A percentile compares a stretch with the other conserved stretches of the same genome.
phyloP scores from a whole-genome alignment of 768 basidiomycete species.

The Mycena latifolia region DNA sequence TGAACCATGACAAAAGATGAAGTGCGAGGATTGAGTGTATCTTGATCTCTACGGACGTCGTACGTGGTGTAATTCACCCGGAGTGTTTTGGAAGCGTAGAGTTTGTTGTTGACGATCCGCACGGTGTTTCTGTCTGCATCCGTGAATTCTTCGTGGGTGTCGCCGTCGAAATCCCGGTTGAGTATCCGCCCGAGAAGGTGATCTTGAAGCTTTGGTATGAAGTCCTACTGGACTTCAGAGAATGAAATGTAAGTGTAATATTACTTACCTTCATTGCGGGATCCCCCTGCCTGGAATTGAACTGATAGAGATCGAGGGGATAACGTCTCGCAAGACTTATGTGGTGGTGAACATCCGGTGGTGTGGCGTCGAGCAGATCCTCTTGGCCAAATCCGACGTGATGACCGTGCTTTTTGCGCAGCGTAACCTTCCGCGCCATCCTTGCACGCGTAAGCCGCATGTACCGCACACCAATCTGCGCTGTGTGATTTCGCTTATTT shows the following conservation, averaged over 20 bases:
- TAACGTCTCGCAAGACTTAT: conserved; percentile 38
- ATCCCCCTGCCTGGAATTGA: background rate
- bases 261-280: background rate
- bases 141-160: conserved; percentile 42
- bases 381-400: background rate
- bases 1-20: conserved; percentile 40
- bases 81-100: conserved; percentile 44
- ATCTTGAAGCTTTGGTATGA: conserved; percentile 48
- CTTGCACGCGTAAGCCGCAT: conserved; percentile 20
- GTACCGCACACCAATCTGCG: conserved; percentile 45
- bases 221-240: conserved; percentile 34
- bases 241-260: background rate
- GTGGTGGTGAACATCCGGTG: conserved; percentile 10
- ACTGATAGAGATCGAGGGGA: conserved; percentile 24
- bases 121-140: conserved; percentile 37
- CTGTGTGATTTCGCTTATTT: conserved; percentile 46
- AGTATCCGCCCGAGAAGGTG: conserved; percentile 48
- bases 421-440: background rate
- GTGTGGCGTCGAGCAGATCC: conserved; percentile 9
- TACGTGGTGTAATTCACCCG: conserved; percentile 54
- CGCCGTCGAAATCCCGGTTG: conserved; percentile 43
- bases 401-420: no score
- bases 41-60: conserved; percentile 47
- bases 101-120: conserved; percentile 36
- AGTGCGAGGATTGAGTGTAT: conserved; percentile 46